Percentiles rank a stretch among this genome's conserved stretches.
phyloP scores from a whole-genome alignment of 345 rosid genomes.

The Noccaea bulbosa region DNA sequence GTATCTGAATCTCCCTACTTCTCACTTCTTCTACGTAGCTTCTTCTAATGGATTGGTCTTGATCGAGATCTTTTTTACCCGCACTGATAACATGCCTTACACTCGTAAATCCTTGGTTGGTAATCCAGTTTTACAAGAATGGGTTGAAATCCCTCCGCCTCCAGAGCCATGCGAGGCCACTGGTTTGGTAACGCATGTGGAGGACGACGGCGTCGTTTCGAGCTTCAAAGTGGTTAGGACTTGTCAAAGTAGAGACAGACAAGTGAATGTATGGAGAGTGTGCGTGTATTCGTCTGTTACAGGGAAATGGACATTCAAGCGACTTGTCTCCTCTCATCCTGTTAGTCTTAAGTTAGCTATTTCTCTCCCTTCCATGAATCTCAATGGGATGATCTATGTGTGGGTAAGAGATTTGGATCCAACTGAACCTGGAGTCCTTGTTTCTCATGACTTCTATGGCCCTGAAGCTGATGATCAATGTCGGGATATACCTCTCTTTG shows the following conservation, averaged over 20 bases:
- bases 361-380: constrained; percentile 1
- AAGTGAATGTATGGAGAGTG: constrained; percentile 22
- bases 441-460: constrained; percentile 17
- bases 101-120: constrained; percentile 15
- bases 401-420: neutral
- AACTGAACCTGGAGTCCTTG: constrained; percentile 1
- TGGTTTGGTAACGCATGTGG: constrained; percentile 16
- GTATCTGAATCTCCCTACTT: neutral
- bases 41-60: constrained; percentile 21
- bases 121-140: constrained; percentile 27
- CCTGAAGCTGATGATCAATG: constrained; percentile 8
- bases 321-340: constrained; percentile 10
- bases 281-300: constrained; percentile 23
- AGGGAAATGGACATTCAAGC: constrained; percentile 17
- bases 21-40: neutral
- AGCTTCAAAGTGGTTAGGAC: constrained; percentile 33
- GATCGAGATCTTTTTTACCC: neutral
- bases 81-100: neutral
- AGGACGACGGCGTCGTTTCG: neutral
- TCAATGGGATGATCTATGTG: constrained; percentile 22
- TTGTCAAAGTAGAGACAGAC: neutral
- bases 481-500: constrained; percentile 24
- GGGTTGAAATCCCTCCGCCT: constrained; percentile 23
- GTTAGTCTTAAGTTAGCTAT: neutral
- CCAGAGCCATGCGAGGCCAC: neutral